Evolutionary conservation across 305 asterid genomes (phyloP).

Genomic region (Fraxinus angustifolia): DNA sequence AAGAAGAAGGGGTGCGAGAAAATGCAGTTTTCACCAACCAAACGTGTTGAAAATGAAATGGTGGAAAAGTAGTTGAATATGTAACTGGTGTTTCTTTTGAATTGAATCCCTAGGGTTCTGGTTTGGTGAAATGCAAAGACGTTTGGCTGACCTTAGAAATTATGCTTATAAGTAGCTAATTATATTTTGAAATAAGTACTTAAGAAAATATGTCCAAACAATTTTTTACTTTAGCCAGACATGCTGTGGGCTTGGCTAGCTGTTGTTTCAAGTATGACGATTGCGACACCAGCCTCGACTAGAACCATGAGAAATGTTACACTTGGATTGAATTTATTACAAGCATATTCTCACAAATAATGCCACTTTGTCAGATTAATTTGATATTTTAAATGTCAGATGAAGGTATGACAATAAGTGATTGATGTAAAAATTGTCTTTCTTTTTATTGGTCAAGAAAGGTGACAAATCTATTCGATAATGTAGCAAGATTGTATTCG

Average conservation of each 20-base stretch:
- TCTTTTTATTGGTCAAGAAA: too few species aligned
- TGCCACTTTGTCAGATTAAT: too few species aligned
- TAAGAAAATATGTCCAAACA: background rate
- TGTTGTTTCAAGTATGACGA: background rate
- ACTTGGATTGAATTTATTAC: background rate
- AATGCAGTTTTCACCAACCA: slow-evolving; percentile 31
- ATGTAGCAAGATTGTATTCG: too few species aligned
- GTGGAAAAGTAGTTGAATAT: background rate
- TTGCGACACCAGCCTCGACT: background rate
- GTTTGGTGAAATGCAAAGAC: background rate
- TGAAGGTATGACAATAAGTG: too few species aligned
- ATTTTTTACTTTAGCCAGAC: background rate
- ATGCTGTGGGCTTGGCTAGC: background rate
- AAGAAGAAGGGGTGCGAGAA: background rate
- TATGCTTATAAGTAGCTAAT: background rate
- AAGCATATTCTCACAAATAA: background rate
- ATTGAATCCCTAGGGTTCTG: background rate
- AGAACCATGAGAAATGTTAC: background rate
- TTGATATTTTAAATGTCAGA: too few species aligned
- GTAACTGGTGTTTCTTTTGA: background rate
- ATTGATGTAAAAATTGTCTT: too few species aligned
- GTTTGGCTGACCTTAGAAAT: background rate
- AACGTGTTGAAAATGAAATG: slow-evolving; percentile 18
- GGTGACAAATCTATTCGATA: too few species aligned
- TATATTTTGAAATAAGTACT: background rate